These are phyloP conservation scores for Iberis pinnata DNA, from an alignment of 345 rosid species.

Conservation along the genomic window DNA sequence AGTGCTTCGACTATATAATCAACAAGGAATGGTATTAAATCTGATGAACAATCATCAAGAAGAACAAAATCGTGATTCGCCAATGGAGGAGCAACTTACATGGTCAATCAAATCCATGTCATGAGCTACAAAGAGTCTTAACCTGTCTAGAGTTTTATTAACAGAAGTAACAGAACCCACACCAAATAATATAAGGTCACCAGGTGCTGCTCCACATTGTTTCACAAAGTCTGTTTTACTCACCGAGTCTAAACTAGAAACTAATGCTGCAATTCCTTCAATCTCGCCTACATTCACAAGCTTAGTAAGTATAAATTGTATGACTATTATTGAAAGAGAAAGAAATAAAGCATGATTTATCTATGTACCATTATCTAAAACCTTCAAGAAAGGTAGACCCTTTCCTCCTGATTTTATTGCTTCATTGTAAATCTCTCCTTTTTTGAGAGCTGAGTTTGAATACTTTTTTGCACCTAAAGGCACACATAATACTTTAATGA, in stretches of 20 bases:
- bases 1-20: constrained; percentile 59
- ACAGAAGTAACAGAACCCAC: constrained; percentile 70
- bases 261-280: constrained; percentile 78
- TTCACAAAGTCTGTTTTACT: constrained; percentile 42
- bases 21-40: constrained; percentile 15
- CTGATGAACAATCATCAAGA: constrained; percentile 1
- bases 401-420: constrained; percentile 93
- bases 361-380: constrained; percentile 70
- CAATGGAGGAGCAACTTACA: constrained; percentile 43
- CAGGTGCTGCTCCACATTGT: constrained; percentile 64
- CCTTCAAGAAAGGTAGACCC: constrained; percentile 91
- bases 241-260: constrained; percentile 55
- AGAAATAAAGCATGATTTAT: constrained; percentile 5
- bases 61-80: background rate
- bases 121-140: constrained; percentile 62
- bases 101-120: constrained; percentile 68
- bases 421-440: constrained; percentile 78
- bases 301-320: background rate
- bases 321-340: background rate
- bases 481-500: constrained; percentile 67
- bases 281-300: constrained; percentile 32
- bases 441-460: constrained; percentile 85
- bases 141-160: constrained; percentile 68
- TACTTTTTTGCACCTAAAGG: constrained; percentile 67
- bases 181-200: constrained; percentile 88